Evolutionary conservation across 495 filamentous ascomycete genomes (phyloP), one percentile per base, ranked within the genome.

Genomic region (Hypoxylon lienhwacheense): DNA sequence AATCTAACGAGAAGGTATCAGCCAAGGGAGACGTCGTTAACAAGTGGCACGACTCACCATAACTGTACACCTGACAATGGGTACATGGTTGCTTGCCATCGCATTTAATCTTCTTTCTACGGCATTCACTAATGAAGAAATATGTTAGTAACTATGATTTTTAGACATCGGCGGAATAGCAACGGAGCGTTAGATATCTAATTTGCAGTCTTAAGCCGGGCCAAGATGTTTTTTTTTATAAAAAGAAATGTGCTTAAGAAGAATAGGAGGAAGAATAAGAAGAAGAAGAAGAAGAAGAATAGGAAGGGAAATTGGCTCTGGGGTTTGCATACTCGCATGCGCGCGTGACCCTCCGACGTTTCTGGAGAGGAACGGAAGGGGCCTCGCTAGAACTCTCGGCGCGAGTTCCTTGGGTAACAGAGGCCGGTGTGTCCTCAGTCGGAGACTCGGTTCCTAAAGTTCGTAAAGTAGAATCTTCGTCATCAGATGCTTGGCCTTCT

Each of bases 81-180:
- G 93, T 96, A 70, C 93, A 98, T 6, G 93, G 95, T 70, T 96
- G 91, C 72, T 95, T 95, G 49, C 93, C 93, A 66, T 97, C 92
- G 64, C 92, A 97, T 70, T 97, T 98, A 69, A 97, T 97, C 71
- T 98, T 98, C 72, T 98, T 98, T 60, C 93, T 79, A 37, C 93
- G 81, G 66, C 91, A 98, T 67, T 98, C 95, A 66, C 56, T 60
- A 5, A 4, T 16, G 40, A 29, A 22, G 17, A 11, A 41, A 11
- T 7, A 47, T 24, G 50, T 60, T 41, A 60, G 56, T 29, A 14
- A 39, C 35, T n/a, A 20, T 29, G 28, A 22, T 12, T 19, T 8
- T 24, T 31, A 19, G 16, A 31, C 29, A 7, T 20, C 14, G n/a
- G n/a, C n/a, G n/a, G n/a, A 31, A 19, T 52, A 15, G 14, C 32